Conservation (phyloP, 352 stramenopile genomes). For the Globisporangium irregulare region DNA sequence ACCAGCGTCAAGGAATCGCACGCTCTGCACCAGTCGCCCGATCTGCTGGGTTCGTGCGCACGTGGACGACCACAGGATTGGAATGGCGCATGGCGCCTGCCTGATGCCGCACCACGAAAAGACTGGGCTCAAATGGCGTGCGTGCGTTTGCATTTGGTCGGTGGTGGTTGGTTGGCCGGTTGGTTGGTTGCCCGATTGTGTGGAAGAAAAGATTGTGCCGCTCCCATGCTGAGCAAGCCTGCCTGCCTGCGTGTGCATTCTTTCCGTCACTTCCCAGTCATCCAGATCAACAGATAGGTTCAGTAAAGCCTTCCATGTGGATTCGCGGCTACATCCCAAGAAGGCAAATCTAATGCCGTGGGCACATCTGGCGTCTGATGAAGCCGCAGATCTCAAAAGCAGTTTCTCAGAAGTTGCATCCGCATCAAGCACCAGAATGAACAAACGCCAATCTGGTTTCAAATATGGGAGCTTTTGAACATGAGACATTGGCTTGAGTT, state of each 20-base stretch:
- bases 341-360: too few species aligned
- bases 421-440: too few species aligned
- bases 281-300: not conserved
- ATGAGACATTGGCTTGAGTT: not conserved
- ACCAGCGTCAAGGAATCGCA: not conserved
- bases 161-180: not conserved
- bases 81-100: not conserved
- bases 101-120: not conserved
- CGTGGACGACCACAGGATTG: not conserved
- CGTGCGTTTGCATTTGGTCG: not conserved
- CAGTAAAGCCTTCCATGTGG: not conserved
- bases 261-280: not conserved
- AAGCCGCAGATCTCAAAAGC: too few species aligned
- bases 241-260: not conserved
- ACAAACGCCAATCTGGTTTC: too few species aligned
- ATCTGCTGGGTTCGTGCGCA: not conserved
- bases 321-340: not conserved
- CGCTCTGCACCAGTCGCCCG: not conserved
- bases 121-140: not conserved
- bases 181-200: not conserved
- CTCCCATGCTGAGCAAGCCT: not conserved
- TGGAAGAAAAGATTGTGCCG: not conserved
- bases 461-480: too few species aligned
- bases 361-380: too few species aligned
- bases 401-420: too few species aligned